These are phyloP conservation scores for Podospora pseudocomata DNA, from an alignment of 495 filamentous ascomycete genomes.

Conservation along the genomic window DNA sequence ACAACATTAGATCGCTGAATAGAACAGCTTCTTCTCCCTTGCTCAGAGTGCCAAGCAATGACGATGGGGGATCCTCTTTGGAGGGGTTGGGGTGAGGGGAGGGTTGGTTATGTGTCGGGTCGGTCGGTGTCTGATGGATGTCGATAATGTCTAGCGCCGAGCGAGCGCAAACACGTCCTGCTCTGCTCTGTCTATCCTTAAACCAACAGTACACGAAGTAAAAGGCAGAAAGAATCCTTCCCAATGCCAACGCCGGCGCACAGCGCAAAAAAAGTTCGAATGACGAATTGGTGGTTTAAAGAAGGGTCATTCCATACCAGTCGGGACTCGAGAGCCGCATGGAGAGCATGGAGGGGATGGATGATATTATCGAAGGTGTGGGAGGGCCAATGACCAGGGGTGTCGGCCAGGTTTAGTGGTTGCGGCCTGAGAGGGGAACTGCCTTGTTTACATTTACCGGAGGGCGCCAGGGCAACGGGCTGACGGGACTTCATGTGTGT, in stretches of 20 bases:
- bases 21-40: constrained; percentile 9
- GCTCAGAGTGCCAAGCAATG: background rate
- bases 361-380: background rate
- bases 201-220: too few relatives aligned
- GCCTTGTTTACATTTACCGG: constrained; percentile 21
- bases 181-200: background rate
- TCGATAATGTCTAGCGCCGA: background rate
- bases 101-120: too few relatives aligned
- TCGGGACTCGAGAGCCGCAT: constrained; percentile 1
- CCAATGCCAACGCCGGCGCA: constrained; percentile 21
- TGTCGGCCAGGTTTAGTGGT: constrained; percentile 10
- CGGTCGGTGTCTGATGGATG: background rate
- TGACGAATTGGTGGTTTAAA: background rate
- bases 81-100: background rate
- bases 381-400: constrained; percentile 6
- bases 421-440: constrained; percentile 6
- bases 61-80: background rate
- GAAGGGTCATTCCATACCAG: constrained; percentile 15
- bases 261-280: constrained; percentile 12
- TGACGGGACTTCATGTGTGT: background rate
- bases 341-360: constrained; percentile 12
- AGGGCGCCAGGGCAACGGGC: constrained; percentile 18
- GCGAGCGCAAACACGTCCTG: too few relatives aligned
- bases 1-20: constrained; percentile 22
- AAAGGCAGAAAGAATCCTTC: background rate